A percentile compares a stretch with the other conserved stretches of the same genome.
Evolutionary conservation across 768 basidiomycete genomes (phyloP).

Genomic region (Lentinula detonsa): DNA sequence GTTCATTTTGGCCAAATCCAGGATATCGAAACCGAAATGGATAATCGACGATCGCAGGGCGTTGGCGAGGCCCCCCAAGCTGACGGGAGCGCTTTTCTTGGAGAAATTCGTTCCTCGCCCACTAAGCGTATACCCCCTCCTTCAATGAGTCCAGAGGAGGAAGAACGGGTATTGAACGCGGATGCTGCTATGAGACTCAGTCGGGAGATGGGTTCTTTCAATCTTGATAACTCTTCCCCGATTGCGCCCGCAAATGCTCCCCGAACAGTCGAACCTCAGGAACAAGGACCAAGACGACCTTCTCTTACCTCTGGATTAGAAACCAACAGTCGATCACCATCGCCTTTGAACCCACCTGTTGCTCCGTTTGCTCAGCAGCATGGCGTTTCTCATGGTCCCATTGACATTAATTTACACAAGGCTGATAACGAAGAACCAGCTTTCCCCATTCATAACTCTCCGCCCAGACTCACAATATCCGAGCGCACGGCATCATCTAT

Average conservation of each 20-base stretch:
- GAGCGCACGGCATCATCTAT: not conserved
- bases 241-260: slow-evolving; percentile 9
- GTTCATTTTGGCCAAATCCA: slow-evolving; percentile 38
- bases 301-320: not conserved
- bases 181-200: slow-evolving; percentile 67
- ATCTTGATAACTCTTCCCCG: slow-evolving; percentile 18
- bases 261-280: slow-evolving; percentile 4
- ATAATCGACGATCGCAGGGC: slow-evolving; percentile 16
- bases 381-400: not conserved
- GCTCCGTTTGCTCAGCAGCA: slow-evolving; percentile 32
- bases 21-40: slow-evolving; percentile 31
- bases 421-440: not conserved
- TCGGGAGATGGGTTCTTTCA: slow-evolving; percentile 56
- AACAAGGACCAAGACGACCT: not conserved
- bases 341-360: slow-evolving; percentile 26
- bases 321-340: slow-evolving; percentile 9
- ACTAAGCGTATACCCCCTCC: slow-evolving; percentile 31
- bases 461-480: not conserved
- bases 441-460: not conserved
- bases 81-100: not conserved
- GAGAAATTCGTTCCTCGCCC: not conserved
- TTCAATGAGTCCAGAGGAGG: slow-evolving; percentile 30
- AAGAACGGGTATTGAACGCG: slow-evolving; percentile 52
- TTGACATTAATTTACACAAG: not conserved
- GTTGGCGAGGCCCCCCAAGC: not conserved